These are phyloP conservation scores for Cryptosporidium ryanae DNA, from an alignment of 169 alveolate genomes.

Conservation along the genomic window DNA sequence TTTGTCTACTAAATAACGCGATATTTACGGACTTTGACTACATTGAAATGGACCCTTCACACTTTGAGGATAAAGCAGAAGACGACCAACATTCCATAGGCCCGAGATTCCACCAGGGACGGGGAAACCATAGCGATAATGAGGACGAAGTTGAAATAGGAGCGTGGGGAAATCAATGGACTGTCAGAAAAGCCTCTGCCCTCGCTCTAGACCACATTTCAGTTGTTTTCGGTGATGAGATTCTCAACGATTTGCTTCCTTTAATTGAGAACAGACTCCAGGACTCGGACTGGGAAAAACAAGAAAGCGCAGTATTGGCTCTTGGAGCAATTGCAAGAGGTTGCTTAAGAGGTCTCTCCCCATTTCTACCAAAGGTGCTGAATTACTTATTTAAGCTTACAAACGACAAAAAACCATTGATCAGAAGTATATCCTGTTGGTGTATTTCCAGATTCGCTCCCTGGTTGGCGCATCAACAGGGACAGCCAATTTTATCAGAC, in stretches of 20 bases:
- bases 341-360: constrained; percentile 84
- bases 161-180: constrained; percentile 91
- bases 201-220: constrained; percentile 84
- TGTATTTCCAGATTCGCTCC: constrained; percentile 87
- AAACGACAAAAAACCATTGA: constrained; percentile 85
- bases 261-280: constrained; percentile 84
- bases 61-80: constrained; percentile 87
- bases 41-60: constrained; percentile 89
- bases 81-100: constrained; percentile 86
- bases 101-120: constrained; percentile 83
- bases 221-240: constrained; percentile 81
- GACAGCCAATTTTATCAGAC: constrained; percentile 67
- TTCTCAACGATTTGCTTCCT: constrained; percentile 82
- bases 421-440: constrained; percentile 92
- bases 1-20: constrained; percentile 81
- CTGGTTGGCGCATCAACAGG: constrained; percentile 83
- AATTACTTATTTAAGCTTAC: constrained; percentile 82
- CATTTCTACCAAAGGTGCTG: constrained; percentile 87
- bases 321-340: constrained; percentile 93
- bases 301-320: constrained; percentile 89
- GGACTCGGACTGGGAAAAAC: constrained; percentile 88
- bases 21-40: constrained; percentile 87
- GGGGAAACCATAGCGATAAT: constrained; percentile 75
- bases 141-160: constrained; percentile 84
- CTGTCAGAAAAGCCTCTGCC: constrained; percentile 90